Base-by-base conservation (phyloP, 805 yeast species). In the Sugiyamaella mastotermitis region DNA sequence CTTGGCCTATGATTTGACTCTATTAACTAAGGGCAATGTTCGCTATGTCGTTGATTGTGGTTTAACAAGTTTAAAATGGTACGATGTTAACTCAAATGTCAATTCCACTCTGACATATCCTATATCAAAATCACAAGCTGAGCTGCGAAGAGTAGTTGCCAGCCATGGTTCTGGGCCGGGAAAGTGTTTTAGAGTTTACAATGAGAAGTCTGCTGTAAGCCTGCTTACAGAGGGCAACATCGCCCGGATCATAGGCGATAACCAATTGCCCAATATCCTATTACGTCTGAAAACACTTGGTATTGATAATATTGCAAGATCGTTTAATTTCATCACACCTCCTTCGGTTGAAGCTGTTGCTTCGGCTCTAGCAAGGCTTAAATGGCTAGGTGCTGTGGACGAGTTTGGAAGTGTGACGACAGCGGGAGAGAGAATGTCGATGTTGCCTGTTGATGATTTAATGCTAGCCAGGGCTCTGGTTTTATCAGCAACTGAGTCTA, bases 101-200 rank as follows among this genome's bases (percentile, higher is more conserved):
- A 62, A 26, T 68, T 65, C 31, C 64, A 78, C 3, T 62, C 65
- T 34, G 47, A 56, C 15, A 59, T 31, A 26, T 11, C 46, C 48
- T 5, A 27, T 42, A 75, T 76, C 46, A 68, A 80, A 21, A 74
- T 80, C 0, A 92, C 94, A 0, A 73, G 84, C 13, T 74, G 95
- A 1, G 48, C 69, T 38, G 9, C 24, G 51, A 14, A 24, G 32
- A 25, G 20, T 17, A 10, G 17, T 45, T 38, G 45, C 45, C 28
- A 92, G 87, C 28, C 71, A 92, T 65, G 88, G 90, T 17, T 92
- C 92, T 90, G 69, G 73, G 0, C 79, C 86, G 0, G 94, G 94
- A 21, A 59, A 66, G 15, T 80, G 85, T 16, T 82, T 71, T 53
- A 59, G 94, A 42, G 57, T 83, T 23, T 84, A 78, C 52, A 78